Base-by-base conservation (phyloP, 2,329 filamentous ascomycete genomes). In the Venturia effusa region DNA sequence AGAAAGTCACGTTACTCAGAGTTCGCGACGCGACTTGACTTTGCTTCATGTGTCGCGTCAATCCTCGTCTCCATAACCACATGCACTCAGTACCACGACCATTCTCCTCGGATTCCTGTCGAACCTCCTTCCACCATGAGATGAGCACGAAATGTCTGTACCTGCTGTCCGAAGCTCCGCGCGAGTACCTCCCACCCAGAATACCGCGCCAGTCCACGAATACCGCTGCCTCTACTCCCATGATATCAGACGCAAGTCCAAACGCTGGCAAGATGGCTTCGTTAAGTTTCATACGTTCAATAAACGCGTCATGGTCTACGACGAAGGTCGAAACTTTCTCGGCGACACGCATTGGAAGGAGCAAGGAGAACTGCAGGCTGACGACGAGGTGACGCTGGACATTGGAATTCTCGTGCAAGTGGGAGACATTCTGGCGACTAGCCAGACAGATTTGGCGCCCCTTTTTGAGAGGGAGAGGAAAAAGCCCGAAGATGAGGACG, bases 221-320 rank as follows among this genome's bases (percentile, higher is more conserved):
- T 95, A 88, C 74, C 82, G 84, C 66, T 97, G 92, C 73, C 85
- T 97, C 4, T 97, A 90, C 75, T 95, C 92, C 1, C 85, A 90
- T 72, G 92, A 97, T 72, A 74, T 96, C 51, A 85, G 86, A 61
- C 86, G 90, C 64, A 97, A 97, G 77, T 87, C 90, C 69, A 97
- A 97, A 74, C 82, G 90, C 66, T 97, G 92, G 92, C 90, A 96
- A 71, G 92, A 97, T 86, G 92, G 93, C 41, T 86, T 86, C 61
- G 83, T 97, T 66, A 89, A 88, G 67, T 96, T 88, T 68, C 92
- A 97, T 72, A 88, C 89, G 0, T 96, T 96, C 83, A 97, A 97
- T 77, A 90, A 87, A 71, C 86, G 90, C 4, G 80, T 94, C 66
- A 95, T 97, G 90, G 89, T 95, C 7, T 93, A 94, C 70, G 92